phyloP scores from a whole-genome alignment of 345 rosid genomes.

The Syzygium grande region DNA sequence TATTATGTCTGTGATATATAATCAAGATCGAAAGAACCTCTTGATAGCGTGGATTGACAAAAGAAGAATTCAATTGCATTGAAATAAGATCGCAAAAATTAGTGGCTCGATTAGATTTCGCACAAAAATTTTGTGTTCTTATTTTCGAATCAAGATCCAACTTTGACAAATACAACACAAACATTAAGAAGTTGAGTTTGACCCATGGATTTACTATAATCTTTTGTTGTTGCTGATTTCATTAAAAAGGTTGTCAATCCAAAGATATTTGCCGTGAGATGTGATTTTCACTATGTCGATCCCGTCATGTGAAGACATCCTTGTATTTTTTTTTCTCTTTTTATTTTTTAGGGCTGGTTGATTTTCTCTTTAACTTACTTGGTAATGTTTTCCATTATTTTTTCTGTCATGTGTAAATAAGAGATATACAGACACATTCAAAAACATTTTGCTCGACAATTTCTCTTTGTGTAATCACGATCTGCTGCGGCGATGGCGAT shows the following conservation, averaged over 20 bases:
- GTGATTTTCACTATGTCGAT: fast-evolving
- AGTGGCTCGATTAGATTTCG: too few relatives aligned
- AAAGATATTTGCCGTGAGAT: too few relatives aligned
- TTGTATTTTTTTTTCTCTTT: neutral
- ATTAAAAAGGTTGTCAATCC: fast-evolving
- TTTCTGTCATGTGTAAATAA: neutral
- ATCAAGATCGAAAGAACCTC: neutral
- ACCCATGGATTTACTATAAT: neutral
- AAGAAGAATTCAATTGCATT: neutral
- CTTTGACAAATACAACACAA: neutral
- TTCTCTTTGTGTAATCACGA: neutral
- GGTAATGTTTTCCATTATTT: neutral
- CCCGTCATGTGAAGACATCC: neutral
- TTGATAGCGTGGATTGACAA: too few relatives aligned
- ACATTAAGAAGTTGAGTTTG: neutral
- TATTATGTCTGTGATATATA: too few relatives aligned
- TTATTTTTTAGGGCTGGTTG: fast-evolving
- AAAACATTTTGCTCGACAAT: neutral
- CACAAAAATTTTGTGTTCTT: fast-evolving
- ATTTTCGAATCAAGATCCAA: neutral
- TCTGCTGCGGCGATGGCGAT: fast-evolving
- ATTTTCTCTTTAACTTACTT: neutral
- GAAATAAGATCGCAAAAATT: too few relatives aligned
- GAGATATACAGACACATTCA: neutral
- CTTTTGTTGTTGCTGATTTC: fast-evolving